Conservation (phyloP, 495 filamentous ascomycete species). For the Elasticomyces elasticus region DNA sequence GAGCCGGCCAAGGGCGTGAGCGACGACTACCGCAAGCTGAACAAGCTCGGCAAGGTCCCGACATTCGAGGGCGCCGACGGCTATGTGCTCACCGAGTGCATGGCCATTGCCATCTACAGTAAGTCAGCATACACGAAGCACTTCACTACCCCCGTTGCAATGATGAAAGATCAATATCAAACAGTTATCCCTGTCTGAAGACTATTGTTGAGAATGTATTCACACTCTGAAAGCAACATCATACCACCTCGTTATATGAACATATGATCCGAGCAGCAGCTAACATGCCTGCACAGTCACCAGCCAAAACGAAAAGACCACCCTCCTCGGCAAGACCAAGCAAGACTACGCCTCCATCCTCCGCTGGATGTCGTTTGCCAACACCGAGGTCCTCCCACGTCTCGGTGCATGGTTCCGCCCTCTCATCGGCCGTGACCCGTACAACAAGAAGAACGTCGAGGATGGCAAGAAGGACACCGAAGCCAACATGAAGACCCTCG, state of each 20-base stretch:
- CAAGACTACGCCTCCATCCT: slow-evolving; percentile 97
- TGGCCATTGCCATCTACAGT: slow-evolving; percentile 97
- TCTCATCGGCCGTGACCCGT: slow-evolving; percentile 66
- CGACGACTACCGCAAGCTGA: slow-evolving; percentile 70
- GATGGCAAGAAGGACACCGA: slow-evolving; percentile 56
- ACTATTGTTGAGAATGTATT: slow-evolving; percentile 62
- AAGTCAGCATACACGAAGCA: slow-evolving; percentile 37
- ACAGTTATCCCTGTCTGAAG: slow-evolving; percentile 99
- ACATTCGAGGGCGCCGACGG: slow-evolving; percentile 90
- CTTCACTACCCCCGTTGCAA: slow-evolving; percentile 9
- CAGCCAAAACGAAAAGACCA: slow-evolving; percentile 99
- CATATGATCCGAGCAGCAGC: not conserved
- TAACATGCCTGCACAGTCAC: slow-evolving; percentile 52
- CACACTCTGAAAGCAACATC: slow-evolving; percentile 46
- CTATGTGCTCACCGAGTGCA: slow-evolving; percentile 75
- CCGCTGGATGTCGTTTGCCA: slow-evolving; percentile 90
- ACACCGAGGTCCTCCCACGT: slow-evolving; percentile 65
- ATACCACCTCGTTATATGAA: not conserved
- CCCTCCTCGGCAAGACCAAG: slow-evolving; percentile 97
- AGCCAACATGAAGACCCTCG: slow-evolving; percentile 59
- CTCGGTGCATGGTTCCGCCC: slow-evolving; percentile 84
- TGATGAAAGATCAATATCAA: slow-evolving; percentile 64
- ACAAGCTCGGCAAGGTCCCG: slow-evolving; percentile 81
- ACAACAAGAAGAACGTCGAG: slow-evolving; percentile 97
- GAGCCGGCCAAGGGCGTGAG: slow-evolving; percentile 49